These are phyloP conservation scores for Diaporthe batatas DNA, from an alignment of 2,329 filamentous ascomycete genomes.

Conservation along the genomic window DNA sequence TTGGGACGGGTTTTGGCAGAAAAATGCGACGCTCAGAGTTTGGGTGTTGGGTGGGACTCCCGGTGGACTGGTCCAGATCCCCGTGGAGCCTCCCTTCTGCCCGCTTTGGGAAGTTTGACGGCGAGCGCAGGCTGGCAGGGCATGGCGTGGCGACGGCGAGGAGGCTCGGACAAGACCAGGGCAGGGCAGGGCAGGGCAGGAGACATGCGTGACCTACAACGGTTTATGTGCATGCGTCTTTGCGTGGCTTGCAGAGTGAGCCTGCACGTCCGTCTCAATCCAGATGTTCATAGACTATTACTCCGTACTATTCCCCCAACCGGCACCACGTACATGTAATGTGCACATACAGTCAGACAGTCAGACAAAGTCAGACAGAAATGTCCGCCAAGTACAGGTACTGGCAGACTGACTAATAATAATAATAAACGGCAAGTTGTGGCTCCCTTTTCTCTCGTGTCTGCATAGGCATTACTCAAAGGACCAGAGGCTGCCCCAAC, in stretches of 20 bases:
- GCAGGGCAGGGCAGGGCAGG: neutral
- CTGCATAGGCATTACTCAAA: constrained; percentile 30
- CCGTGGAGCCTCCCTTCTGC: neutral
- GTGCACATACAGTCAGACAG: neutral
- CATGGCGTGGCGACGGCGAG: neutral
- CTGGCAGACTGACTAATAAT: neutral
- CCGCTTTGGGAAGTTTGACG: neutral
- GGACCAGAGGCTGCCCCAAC: too few species aligned
- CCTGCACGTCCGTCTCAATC: neutral
- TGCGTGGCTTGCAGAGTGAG: constrained; percentile 10
- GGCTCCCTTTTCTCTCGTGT: neutral
- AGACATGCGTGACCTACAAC: neutral
- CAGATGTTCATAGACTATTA: too few species aligned
- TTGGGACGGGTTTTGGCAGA: neutral
- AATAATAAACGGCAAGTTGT: neutral
- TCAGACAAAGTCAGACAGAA: neutral
- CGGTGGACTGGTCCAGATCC: constrained; percentile 26
- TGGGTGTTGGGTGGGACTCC: neutral
- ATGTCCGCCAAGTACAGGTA: neutral
- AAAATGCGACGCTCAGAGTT: constrained; percentile 24
- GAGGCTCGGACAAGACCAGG: constrained; percentile 8
- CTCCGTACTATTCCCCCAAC: neutral
- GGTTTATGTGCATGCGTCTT: constrained; percentile 21
- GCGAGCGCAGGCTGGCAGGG: too few species aligned
- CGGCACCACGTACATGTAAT: too few species aligned